Conservation (phyloP, 2,329 filamentous ascomycete genomes). For the Diaporthe vexans region DNA sequence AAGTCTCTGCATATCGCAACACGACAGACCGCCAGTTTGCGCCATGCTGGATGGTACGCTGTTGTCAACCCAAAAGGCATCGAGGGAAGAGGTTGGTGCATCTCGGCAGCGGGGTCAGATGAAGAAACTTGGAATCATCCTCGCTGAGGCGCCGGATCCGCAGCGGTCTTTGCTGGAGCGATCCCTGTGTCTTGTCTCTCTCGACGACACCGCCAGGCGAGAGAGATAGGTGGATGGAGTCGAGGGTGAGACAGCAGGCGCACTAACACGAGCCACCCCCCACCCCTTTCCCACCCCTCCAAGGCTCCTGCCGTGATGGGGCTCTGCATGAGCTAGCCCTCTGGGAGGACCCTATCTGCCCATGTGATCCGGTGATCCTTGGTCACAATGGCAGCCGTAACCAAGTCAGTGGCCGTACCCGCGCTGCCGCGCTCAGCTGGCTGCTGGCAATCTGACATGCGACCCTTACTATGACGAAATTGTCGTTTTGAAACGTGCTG, state of each 20-base stretch:
- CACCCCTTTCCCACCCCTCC: too few species aligned
- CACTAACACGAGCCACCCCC: background rate
- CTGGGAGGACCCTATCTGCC: background rate
- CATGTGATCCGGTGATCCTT: background rate
- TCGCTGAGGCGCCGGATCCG: background rate
- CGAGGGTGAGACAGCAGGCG: conserved; percentile 15
- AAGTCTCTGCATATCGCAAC: background rate
- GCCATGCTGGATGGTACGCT: conserved; percentile 2
- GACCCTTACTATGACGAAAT: conserved; percentile 21
- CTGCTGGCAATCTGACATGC: conserved; percentile 1
- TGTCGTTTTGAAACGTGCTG: background rate
- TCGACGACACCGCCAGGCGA: background rate
- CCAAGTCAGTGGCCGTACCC: background rate
- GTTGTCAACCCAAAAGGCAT: background rate
- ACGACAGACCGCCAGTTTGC: conserved; percentile 22
- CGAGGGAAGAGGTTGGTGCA: background rate
- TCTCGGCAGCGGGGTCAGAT: background rate
- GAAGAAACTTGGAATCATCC: conserved; percentile 11
- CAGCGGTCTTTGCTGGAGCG: background rate
- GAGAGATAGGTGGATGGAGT: background rate
- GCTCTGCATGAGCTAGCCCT: background rate
- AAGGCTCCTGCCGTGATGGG: background rate
- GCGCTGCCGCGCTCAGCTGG: conserved; percentile 9
- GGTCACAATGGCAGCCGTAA: background rate
- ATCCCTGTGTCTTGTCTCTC: background rate